Evolutionary conservation across 2,329 filamentous ascomycete genomes (phyloP).

Genomic region (Calonectria hawksworthii): DNA sequence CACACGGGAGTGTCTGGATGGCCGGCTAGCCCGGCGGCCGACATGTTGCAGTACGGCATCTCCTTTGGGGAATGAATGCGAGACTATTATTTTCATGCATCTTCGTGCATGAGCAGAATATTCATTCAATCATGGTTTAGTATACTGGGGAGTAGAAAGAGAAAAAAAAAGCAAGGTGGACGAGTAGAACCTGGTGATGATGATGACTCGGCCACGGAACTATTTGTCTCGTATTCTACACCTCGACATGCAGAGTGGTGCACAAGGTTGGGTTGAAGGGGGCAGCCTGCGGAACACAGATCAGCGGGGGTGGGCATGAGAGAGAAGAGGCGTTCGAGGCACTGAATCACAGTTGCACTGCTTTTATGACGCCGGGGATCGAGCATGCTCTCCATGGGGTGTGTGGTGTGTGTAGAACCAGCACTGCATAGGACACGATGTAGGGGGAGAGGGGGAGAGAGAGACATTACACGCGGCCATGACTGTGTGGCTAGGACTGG

Average conservation of each 20-base stretch:
- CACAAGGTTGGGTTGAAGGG: constrained; percentile 61
- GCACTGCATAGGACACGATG: neutral
- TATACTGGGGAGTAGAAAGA: neutral
- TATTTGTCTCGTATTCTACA: constrained; percentile 4
- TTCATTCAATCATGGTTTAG: neutral
- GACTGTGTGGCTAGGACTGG: neutral
- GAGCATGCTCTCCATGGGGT: neutral
- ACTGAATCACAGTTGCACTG: neutral
- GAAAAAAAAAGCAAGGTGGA: neutral
- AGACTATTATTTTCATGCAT: neutral
- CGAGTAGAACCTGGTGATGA: neutral
- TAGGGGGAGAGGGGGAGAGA: neutral
- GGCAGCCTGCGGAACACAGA: constrained; percentile 62
- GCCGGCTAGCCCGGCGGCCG: neutral
- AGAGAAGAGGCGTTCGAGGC: neutral
- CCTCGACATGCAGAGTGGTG: constrained; percentile 51
- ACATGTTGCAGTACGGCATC: neutral
- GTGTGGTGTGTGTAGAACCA: neutral
- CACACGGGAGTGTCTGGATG: neutral
- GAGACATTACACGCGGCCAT: neutral
- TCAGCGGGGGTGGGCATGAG: constrained; percentile 50
- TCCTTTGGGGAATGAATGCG: neutral
- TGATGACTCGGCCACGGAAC: neutral
- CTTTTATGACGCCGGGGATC: neutral
- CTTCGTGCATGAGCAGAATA: neutral